phyloP scores from a whole-genome alignment of 2,329 filamentous ascomycete species.

The Madurella fahalii region DNA sequence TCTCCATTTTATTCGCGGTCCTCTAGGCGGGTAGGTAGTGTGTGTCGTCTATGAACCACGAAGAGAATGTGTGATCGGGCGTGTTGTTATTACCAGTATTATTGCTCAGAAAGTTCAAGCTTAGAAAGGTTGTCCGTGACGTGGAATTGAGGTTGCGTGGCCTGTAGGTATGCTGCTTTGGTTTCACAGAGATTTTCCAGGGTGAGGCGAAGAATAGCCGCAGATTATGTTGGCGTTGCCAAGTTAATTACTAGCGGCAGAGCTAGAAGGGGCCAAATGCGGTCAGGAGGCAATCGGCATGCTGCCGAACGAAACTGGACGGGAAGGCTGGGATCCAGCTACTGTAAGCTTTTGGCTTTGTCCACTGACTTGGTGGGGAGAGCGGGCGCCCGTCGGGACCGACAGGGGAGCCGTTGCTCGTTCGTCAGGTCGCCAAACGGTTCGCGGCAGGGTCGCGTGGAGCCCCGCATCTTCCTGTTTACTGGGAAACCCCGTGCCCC shows the following conservation, averaged over 20 bases:
- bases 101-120: background rate
- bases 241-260: background rate
- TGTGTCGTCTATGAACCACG: constrained; percentile 22
- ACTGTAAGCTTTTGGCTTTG: constrained; percentile 16
- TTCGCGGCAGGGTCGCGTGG: constrained; percentile 1
- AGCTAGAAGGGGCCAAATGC: background rate
- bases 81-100: background rate
- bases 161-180: constrained; percentile 4
- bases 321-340: constrained; percentile 1
- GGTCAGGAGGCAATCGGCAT: background rate
- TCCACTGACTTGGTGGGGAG: background rate
- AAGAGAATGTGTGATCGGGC: background rate
- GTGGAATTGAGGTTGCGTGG: constrained; percentile 9
- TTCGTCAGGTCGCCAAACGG: background rate
- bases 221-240: constrained; percentile 9
- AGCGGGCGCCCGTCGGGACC: constrained; percentile 5
- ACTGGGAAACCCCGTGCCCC: background rate
- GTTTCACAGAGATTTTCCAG: constrained; percentile 13
- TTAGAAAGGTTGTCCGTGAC: background rate
- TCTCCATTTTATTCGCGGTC: constrained; percentile 46
- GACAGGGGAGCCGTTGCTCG: constrained; percentile 6
- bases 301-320: background rate
- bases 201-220: constrained; percentile 16
- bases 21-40: constrained; percentile 32
- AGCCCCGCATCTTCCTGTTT: constrained; percentile 6